Base-by-base conservation (phyloP, 2,329 filamentous ascomycete species). In the Sclerotinia borealis region DNA sequence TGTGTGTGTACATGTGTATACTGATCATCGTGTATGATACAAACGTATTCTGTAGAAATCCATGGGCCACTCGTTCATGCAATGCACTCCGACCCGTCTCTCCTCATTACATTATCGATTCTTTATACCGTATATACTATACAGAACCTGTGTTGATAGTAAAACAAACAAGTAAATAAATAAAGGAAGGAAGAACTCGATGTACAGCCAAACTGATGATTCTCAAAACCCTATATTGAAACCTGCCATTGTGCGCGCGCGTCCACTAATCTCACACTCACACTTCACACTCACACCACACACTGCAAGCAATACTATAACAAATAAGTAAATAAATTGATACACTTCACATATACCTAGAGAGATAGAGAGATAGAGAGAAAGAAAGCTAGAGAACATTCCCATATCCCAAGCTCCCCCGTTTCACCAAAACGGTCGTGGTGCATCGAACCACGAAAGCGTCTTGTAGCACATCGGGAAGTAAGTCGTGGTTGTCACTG, bases 371-470 rank as follows among this genome's bases (percentile, higher is more conserved):
- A n/a, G n/a, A n/a, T n/a, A n/a, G n/a, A n/a, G n/a, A n/a, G n/a
- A n/a, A n/a, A n/a, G 13, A 45, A 45, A 25, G 4, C 25, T 29
- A 31, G 27, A 25, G 31, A 25, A 17, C 13, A n/a, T 22, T 13
- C 31, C 37, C 29, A 19, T 4, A n/a, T 5, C 22, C 29, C 52
- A 27, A 45, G n/a, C 29, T 19, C 15, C 13, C 31, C 39, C 54
- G 54, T 58, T 58, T 58, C 54, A 58, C 39, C 54, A 45, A 45
- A 58, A 58, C 54, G 54, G 54, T 58, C 54, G 13, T 17, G 19
- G 11, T 58, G 29, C 54, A 58, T 58, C n/a, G 5, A 1, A 34
- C 19, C 31, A 43, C 15, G 29, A 36, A 39, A 45, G 45, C 27
- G 27, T 13, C 11, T 15, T 45, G 29, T 45, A 15, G 39, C 15